Evolutionary conservation across 2,329 filamentous ascomycete genomes (phyloP).

Genomic region (Xylariaceae sp.): DNA sequence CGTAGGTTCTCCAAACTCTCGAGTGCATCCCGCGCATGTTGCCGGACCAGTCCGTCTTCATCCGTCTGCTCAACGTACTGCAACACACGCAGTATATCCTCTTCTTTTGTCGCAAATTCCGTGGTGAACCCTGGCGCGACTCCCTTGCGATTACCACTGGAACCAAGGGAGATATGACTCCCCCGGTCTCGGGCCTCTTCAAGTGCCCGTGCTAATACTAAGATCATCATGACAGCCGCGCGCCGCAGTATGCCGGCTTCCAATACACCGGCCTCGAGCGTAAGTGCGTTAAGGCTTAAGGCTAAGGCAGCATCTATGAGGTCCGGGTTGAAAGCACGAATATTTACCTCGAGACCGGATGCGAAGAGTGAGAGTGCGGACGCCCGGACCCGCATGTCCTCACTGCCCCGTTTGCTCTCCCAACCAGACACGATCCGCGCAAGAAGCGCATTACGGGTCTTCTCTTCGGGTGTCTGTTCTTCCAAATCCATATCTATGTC

Average conservation of each 20-base stretch:
- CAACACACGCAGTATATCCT: slow-evolving; percentile 59
- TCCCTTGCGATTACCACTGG: slow-evolving; percentile 35
- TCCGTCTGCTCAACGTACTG: slow-evolving; percentile 63
- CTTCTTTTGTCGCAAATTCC: slow-evolving; percentile 44
- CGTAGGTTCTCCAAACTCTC: slow-evolving; percentile 63
- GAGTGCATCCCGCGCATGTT: slow-evolving; percentile 62
- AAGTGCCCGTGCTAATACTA: slow-evolving; percentile 58
- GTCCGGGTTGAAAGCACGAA: slow-evolving; percentile 50
- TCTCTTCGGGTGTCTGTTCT: slow-evolving; percentile 38
- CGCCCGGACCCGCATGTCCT: slow-evolving; percentile 66
- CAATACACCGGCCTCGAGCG: slow-evolving; percentile 55
- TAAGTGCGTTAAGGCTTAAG: slow-evolving; percentile 58
- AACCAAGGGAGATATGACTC: not conserved
- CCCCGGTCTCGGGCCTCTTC: slow-evolving; percentile 43
- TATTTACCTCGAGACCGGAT: slow-evolving; percentile 55
- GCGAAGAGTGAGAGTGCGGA: slow-evolving; percentile 66
- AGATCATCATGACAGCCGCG: slow-evolving; percentile 60
- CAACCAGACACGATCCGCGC: slow-evolving; percentile 61
- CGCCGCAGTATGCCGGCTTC: slow-evolving; percentile 63
- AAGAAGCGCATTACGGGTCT: slow-evolving; percentile 47
- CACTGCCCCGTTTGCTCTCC: slow-evolving; percentile 60
- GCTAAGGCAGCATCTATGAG: slow-evolving; percentile 57
- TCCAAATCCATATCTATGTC: slow-evolving; percentile 19
- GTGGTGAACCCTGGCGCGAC: slow-evolving; percentile 52
- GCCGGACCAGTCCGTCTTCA: slow-evolving; percentile 62